Evolutionary conservation across 2,329 filamentous ascomycete species (phyloP), one percentile per base, ranked within the genome.

Genomic region (Pleurostoma richardsiae): DNA sequence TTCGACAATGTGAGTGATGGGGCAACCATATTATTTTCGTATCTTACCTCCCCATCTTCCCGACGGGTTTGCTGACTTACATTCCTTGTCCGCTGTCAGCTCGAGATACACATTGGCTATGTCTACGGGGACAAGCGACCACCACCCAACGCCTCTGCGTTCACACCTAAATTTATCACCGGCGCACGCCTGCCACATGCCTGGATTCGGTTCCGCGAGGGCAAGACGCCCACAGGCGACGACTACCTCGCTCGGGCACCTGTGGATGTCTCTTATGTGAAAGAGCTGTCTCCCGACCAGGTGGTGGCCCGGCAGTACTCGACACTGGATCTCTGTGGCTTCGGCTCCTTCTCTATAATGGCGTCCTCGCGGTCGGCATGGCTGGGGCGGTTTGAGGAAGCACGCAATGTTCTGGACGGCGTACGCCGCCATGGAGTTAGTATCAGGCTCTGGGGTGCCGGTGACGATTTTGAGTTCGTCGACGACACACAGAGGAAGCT

Each of bases 21-120:
- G n/a, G n/a, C n/a, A n/a, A 36, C 19, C 19, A 19, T 19, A 19
- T 19, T 19, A 19, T 19, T 19, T 19, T 19, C 19, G 19, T 19
- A 19, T 19, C 19, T 19, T 19, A 2, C 19, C 19, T 19, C 19
- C 19, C 19, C 19, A 19, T 19, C 19, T 19, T 19, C 19, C 19
- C 19, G 2, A 19, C 19, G 19, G 19, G 2, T 19, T 19, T 2
- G 19, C 19, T 19, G 19, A 19, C 19, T 19, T 19, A 19, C 2
- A 19, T 19, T 19, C 19, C 19, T 19, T 19, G 19, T 19, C 19
- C 30, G 30, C 4, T n/a, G 4, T 29, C 4, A 58, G 56, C 61
- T 70, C 5, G 66, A 64, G 33, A 57, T 73, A 5, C 70, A 73
- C 42, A 69, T 73, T 44, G 69, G 70, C 2, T 72, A 71, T 44